These are phyloP conservation scores for Trifolium subterraneum DNA, from an alignment of 306 rosid genomes.

Conservation along the genomic window DNA sequence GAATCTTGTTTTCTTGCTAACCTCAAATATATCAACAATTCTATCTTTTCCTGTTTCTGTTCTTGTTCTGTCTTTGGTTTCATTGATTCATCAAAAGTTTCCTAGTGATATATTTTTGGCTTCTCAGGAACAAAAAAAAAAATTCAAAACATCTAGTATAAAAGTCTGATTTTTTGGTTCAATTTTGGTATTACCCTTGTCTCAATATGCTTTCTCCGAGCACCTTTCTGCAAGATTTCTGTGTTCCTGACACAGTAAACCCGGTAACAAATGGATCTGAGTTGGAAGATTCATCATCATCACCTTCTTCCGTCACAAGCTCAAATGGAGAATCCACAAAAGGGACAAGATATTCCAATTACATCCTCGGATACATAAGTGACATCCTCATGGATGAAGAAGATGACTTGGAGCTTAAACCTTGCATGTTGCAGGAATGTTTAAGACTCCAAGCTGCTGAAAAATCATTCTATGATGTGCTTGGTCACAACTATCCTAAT, in stretches of 20 bases:
- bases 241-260: slow-evolving; percentile 37
- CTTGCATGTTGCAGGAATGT: slow-evolving; percentile 83
- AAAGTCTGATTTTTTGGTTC: background rate
- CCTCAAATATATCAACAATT: background rate
- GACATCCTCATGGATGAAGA: slow-evolving; percentile 88
- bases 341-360: slow-evolving; percentile 47
- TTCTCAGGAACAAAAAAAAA: slow-evolving; percentile 9
- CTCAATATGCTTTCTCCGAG: slow-evolving; percentile 46
- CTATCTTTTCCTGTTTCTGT: slow-evolving; percentile 1
- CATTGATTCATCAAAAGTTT: background rate
- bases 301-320: slow-evolving; percentile 44
- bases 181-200: background rate
- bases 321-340: slow-evolving; percentile 51
- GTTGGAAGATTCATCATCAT: slow-evolving; percentile 30
- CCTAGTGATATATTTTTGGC: background rate
- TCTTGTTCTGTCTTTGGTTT: slow-evolving; percentile 25
- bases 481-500: slow-evolving; percentile 51
- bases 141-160: background rate
- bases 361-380: slow-evolving; percentile 63
- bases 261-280: slow-evolving; percentile 29
- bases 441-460: slow-evolving; percentile 85
- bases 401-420: slow-evolving; percentile 62
- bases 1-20: slow-evolving; percentile 26
- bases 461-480: slow-evolving; percentile 76
- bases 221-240: slow-evolving; percentile 44